Evolutionary conservation across 345 rosid species (phyloP).

Genomic region (Syzygium oleosum): DNA sequence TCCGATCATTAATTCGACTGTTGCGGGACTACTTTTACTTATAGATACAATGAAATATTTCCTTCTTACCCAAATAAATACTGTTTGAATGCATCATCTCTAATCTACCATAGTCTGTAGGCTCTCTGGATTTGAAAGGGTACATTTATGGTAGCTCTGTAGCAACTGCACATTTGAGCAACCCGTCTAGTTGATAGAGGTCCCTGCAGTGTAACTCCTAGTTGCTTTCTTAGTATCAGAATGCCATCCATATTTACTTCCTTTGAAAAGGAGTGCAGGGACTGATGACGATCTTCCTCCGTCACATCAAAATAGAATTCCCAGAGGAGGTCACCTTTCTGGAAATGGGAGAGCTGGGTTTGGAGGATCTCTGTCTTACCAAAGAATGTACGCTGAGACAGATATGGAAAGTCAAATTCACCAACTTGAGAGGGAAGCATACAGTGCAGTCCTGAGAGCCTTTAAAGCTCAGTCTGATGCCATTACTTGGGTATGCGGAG

Average conservation of each 20-base stretch:
- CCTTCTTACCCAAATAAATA: not conserved
- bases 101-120: not conserved
- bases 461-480: constrained; percentile 97
- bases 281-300: constrained; percentile 90
- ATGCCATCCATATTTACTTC: not conserved
- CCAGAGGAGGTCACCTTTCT: constrained; percentile 49
- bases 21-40: not conserved
- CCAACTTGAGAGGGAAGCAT: constrained; percentile 83
- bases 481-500: constrained; percentile 70
- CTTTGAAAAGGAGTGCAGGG: constrained; percentile 33
- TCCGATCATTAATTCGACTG: not conserved
- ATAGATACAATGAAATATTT: not conserved
- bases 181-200: not conserved
- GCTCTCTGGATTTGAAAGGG: not conserved
- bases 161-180: not conserved
- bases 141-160: not conserved
- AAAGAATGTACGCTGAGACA: constrained; percentile 61
- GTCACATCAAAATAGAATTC: constrained; percentile 51
- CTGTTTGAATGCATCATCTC: not conserved
- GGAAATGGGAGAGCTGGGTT: constrained; percentile 59
- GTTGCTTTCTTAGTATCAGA: not conserved
- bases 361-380: constrained; percentile 39
- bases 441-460: constrained; percentile 70
- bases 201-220: not conserved
- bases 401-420: constrained; percentile 92